A percentile compares a stretch with the other conserved stretches of the same genome.
Conservation (phyloP, 1,139 yeast genomes). For the Hyphopichia burtonii region DNA sequence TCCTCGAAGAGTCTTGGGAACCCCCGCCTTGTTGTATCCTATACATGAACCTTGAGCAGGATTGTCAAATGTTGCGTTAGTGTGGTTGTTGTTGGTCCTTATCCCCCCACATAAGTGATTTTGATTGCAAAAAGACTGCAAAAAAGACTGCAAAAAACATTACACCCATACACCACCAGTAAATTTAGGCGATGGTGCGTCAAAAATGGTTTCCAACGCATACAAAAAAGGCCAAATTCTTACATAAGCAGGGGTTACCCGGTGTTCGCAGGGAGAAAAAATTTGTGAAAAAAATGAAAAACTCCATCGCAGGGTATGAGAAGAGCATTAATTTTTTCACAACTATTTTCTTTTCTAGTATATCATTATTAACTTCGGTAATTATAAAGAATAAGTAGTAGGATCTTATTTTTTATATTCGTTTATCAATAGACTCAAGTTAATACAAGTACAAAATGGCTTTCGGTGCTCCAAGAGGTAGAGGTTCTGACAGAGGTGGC, state of each 20-base stretch:
- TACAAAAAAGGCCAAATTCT: slow-evolving; percentile 2
- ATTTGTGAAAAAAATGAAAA: not conserved
- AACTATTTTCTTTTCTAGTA: not conserved
- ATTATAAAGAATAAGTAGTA: not conserved
- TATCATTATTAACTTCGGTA: not conserved
- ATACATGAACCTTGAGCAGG: no score
- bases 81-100: no score
- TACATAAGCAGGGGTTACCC: slow-evolving; percentile 6
- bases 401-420: no score
- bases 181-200: slow-evolving; percentile 5
- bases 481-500: slow-evolving; percentile 56
- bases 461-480: slow-evolving; percentile 41
- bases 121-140: not conserved
- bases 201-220: slow-evolving; percentile 3
- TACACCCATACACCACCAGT: not conserved
- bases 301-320: slow-evolving; percentile 1
- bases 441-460: slow-evolving; percentile 11
- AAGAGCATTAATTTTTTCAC: not conserved
- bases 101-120: not conserved
- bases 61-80: no score
- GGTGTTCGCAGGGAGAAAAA: not conserved
- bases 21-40: no score
- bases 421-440: no score
- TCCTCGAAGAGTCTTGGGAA: no score
- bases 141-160: not conserved